Evolutionary conservation across 1,139 yeast species (phyloP), one percentile per base, ranked within the genome.

Genomic region (Casaregolazyma suthepensis): DNA sequence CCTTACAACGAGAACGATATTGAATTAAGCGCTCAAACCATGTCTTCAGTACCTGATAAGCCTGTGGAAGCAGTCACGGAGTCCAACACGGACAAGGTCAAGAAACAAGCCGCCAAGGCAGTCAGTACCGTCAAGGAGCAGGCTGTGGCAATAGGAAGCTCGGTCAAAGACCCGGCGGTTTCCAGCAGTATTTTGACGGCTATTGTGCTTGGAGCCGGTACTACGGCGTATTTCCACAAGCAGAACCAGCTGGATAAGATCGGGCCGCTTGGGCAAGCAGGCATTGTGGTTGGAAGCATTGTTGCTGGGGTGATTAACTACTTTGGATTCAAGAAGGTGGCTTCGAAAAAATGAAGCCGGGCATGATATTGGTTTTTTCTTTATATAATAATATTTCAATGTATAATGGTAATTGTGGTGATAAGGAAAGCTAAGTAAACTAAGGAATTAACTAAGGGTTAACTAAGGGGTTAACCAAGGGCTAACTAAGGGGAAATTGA

Each of bases 121-220:
- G 52, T 47, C 9, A 52, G 51, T 45, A 49, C 54, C 2, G 58
- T 56, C 35, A 56, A 55, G 48, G 54, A 54, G 20, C 57, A 53
- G 44, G 48, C 55, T 40, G 49, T 53, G 45, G 58, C 53, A 23
- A 56, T 59, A 22, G 58, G 56, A 37, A 64, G 62, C 52, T 65
- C 63, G 54, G 56, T 65, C 19, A 59, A 61, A 48, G 69, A 65
- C 55, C 68, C 69, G 2, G 68, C 65, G 12, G 59, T 63, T 15
- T 61, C 65, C 40, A 59, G 66, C 46, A 63, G 68, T 40, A 58
- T 65, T n/a, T 52, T 63, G 44, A 62, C 63, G 51, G 60, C 69
- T 5, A 58, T 63, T 15, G 57, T 62, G 23, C 63, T 66, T 10
- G 65, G 64, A 22, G 51, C 64, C 7, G 69, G 68, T 6, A 67